phyloP scores from a whole-genome alignment of 2,329 filamentous ascomycete species.

The Ilyonectria sp. region DNA sequence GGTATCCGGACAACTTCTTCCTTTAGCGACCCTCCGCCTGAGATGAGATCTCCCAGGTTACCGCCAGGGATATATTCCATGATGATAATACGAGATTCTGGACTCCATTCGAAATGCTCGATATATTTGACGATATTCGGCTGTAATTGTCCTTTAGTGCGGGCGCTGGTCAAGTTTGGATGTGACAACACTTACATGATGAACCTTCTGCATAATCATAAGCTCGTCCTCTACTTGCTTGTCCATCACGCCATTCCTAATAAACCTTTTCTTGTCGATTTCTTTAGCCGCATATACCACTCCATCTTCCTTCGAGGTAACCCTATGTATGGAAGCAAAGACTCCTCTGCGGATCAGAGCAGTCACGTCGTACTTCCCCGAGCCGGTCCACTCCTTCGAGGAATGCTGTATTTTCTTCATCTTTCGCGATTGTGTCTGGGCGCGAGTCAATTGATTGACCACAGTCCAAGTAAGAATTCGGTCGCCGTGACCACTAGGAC shows the following conservation, averaged over 20 bases:
- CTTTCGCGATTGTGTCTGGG: too few species aligned
- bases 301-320: conserved; percentile 89
- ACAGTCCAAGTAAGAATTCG: too few species aligned
- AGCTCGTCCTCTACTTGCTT: conserved; percentile 97
- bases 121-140: conserved; percentile 93
- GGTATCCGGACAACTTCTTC: conserved; percentile 79
- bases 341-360: conserved; percentile 90
- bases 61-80: conserved; percentile 88
- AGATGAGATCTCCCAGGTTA: background rate
- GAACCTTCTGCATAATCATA: conserved; percentile 90
- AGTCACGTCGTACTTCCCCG: conserved; percentile 86
- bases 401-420: too few species aligned
- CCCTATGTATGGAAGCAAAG: conserved; percentile 93
- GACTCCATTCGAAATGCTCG: conserved; percentile 86
- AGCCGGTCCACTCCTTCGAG: conserved; percentile 79
- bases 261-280: conserved; percentile 91
- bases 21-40: conserved; percentile 60
- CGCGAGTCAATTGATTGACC: too few species aligned
- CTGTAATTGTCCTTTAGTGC: conserved; percentile 55
- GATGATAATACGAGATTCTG: conserved; percentile 92
- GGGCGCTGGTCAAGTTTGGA: background rate
- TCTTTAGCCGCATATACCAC: conserved; percentile 92
- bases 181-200: conserved; percentile 75
- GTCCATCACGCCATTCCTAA: conserved; percentile 92
- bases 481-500: conserved; percentile 56